Conservation (phyloP, 345 rosid species). For the Camelina laxa region DNA sequence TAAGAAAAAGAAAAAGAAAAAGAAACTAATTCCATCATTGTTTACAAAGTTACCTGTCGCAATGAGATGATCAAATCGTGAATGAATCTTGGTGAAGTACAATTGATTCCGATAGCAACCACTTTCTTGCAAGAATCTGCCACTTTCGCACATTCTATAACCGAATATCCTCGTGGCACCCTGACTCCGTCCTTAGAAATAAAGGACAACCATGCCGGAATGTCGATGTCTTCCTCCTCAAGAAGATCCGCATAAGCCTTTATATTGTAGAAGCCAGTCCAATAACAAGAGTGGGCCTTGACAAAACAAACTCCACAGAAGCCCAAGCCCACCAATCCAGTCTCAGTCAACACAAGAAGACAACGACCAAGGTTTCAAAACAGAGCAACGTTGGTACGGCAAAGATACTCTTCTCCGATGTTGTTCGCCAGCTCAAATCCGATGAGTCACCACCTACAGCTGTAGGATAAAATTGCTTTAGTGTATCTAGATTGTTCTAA, state of each 20-base stretch:
- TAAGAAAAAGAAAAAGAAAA: neutral
- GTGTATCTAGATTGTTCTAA: no score
- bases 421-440: no score
- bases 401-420: no score
- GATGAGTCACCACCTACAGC: no score
- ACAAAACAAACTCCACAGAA: no score
- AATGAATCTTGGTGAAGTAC: constrained; percentile 79
- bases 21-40: neutral
- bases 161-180: constrained; percentile 72
- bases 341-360: no score
- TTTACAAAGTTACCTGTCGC: constrained; percentile 47
- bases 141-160: constrained; percentile 70
- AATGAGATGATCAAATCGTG: constrained; percentile 61
- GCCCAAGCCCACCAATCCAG: no score
- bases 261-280: no score
- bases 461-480: no score
- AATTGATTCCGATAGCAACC: constrained; percentile 82
- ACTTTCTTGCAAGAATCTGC: constrained; percentile 76
- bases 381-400: no score
- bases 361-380: no score
- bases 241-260: constrained; percentile 94
- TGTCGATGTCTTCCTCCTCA: constrained; percentile 60
- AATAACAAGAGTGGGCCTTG: no score
- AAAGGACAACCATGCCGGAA: constrained; percentile 91
- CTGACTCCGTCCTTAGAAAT: constrained; percentile 72